phyloP scores from a whole-genome alignment of 805 yeast genomes.

The Blastobotrys attinorum region DNA sequence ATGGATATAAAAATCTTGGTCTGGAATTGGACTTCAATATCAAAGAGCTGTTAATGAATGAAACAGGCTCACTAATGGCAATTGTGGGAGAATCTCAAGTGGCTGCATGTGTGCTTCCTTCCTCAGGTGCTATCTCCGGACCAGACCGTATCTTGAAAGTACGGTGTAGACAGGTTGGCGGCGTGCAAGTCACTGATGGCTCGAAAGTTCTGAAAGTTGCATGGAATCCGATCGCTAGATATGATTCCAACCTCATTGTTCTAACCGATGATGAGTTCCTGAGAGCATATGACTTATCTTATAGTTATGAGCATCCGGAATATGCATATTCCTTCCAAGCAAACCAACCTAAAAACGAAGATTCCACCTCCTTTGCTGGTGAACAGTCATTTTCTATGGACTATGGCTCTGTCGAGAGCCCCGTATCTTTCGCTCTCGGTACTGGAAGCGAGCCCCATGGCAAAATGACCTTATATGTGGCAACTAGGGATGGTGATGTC shows the following conservation, averaged over 20 bases:
- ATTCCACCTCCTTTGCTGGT: too few relatives aligned
- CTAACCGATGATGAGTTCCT: slow-evolving; percentile 31
- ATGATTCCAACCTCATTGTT: slow-evolving; percentile 38
- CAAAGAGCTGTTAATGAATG: slow-evolving; percentile 32
- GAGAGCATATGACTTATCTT: slow-evolving; percentile 31
- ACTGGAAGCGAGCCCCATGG: slow-evolving; percentile 32
- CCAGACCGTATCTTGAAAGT: slow-evolving; percentile 13
- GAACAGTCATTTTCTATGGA: too few relatives aligned
- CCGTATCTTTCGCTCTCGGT: slow-evolving; percentile 41
- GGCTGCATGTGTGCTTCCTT: slow-evolving; percentile 30
- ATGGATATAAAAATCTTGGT: slow-evolving; percentile 16
- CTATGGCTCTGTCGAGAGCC: slow-evolving; percentile 12
- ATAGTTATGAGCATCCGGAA: slow-evolving; percentile 24
- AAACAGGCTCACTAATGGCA: slow-evolving; percentile 37
- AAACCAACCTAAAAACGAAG: too few relatives aligned
- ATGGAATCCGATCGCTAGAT: slow-evolving; percentile 40
- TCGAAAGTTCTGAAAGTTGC: slow-evolving; percentile 31
- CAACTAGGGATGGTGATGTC: slow-evolving; percentile 50
- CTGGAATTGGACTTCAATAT: slow-evolving; percentile 27
- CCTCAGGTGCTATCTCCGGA: slow-evolving; percentile 8
- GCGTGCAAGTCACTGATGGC: slow-evolving; percentile 4
- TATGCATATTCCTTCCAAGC: background rate
- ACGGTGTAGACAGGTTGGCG: slow-evolving; percentile 19
- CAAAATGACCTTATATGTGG: slow-evolving; percentile 44
- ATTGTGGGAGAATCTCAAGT: slow-evolving; percentile 30